A percentile compares a stretch with the other conserved stretches of the same genome.
Conservation (phyloP, 2,329 filamentous ascomycete genomes). For the Claviceps spartinae region DNA sequence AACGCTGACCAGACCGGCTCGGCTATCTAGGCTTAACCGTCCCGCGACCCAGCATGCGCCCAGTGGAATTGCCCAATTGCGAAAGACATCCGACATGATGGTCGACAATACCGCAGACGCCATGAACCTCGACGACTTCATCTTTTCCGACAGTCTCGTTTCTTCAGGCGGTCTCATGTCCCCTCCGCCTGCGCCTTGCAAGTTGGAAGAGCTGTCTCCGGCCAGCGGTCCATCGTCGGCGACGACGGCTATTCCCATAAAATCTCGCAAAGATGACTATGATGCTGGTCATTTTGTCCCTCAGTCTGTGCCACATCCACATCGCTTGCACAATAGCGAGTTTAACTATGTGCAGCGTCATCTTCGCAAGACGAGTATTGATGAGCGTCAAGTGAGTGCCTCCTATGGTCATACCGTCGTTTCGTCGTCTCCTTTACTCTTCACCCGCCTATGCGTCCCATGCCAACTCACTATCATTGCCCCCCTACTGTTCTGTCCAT, state of each 20-base stretch:
- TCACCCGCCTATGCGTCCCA: neutral
- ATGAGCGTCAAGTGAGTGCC: constrained; percentile 62
- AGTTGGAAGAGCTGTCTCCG: constrained; percentile 28
- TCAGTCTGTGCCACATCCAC: constrained; percentile 52
- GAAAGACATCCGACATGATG: constrained; percentile 55
- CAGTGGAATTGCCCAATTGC: constrained; percentile 81
- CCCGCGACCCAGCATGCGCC: constrained; percentile 41
- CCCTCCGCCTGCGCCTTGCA: constrained; percentile 29
- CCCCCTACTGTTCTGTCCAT: too few relatives aligned
- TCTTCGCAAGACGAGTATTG: constrained; percentile 77
- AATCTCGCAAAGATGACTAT: constrained; percentile 59
- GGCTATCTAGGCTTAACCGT: constrained; percentile 1
- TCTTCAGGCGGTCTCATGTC: constrained; percentile 53
- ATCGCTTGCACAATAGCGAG: constrained; percentile 44
- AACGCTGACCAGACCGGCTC: neutral
- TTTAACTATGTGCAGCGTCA: constrained; percentile 70
- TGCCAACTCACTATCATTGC: too few relatives aligned
- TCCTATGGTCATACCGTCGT: too few relatives aligned
- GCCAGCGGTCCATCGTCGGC: constrained; percentile 18
- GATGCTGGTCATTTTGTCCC: constrained; percentile 35
- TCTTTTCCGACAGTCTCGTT: constrained; percentile 62
- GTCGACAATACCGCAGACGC: constrained; percentile 39
- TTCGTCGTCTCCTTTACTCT: neutral
- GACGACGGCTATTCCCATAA: constrained; percentile 71
- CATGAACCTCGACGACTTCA: constrained; percentile 92